phyloP scores from a whole-genome alignment of 768 basidiomycete species.

The Coprinellus aureogranulatus region DNA sequence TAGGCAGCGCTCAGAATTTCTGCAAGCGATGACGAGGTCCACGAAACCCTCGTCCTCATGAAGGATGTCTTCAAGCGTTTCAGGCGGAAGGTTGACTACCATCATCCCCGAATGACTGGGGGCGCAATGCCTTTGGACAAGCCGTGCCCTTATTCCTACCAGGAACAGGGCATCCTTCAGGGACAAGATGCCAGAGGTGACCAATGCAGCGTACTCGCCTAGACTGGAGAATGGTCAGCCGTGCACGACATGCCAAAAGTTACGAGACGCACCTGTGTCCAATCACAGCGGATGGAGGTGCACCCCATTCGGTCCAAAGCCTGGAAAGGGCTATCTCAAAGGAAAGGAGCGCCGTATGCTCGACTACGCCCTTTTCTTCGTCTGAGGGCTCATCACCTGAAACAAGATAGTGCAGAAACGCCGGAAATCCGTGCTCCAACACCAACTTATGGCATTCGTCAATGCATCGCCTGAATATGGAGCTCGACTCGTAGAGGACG shows the following conservation, averaged over 20 bases:
- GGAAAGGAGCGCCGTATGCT: slow-evolving; percentile 56
- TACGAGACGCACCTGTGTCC: slow-evolving; percentile 62
- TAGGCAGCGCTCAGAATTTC: slow-evolving; percentile 56
- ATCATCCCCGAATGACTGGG: slow-evolving; percentile 56
- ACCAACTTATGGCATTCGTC: slow-evolving; percentile 60
- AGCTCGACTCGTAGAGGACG: slow-evolving; percentile 48
- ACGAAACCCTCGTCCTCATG: slow-evolving; percentile 30
- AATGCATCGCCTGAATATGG: slow-evolving; percentile 49
- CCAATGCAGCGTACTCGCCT: slow-evolving; percentile 74
- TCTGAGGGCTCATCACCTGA: not conserved
- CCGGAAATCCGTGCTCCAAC: slow-evolving; percentile 47
- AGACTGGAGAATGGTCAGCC: slow-evolving; percentile 44
- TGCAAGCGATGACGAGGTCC: slow-evolving; percentile 53
- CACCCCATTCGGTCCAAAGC: slow-evolving; percentile 70
- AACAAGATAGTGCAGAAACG: slow-evolving; percentile 38
- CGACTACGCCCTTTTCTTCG: slow-evolving; percentile 29
- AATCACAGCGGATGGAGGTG: slow-evolving; percentile 56
- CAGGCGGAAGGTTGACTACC: slow-evolving; percentile 43
- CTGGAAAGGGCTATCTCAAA: slow-evolving; percentile 61
- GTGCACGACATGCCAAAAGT: not conserved
- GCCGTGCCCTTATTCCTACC: slow-evolving; percentile 55
- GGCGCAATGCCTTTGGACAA: slow-evolving; percentile 52
- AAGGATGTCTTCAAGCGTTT: slow-evolving; percentile 34
- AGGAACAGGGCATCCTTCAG: slow-evolving; percentile 56
- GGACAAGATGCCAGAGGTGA: slow-evolving; percentile 56